Conservation (phyloP, 2,329 filamentous ascomycete genomes). For the Calonectria henricotiae region DNA sequence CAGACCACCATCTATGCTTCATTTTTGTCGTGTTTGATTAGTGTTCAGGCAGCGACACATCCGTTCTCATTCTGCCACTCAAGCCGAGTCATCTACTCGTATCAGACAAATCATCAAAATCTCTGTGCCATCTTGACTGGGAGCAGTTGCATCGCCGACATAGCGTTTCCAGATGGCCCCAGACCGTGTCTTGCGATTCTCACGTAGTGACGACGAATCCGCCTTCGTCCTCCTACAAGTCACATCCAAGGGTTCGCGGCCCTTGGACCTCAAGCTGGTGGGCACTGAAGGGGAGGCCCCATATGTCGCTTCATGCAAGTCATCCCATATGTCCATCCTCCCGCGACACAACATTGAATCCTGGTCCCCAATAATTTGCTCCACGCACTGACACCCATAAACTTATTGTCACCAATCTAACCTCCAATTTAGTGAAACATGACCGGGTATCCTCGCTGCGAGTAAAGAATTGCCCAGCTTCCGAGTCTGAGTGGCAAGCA, state of each 20-base stretch:
- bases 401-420: constrained; percentile 46
- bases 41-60: constrained; percentile 36
- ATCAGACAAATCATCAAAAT: constrained; percentile 31
- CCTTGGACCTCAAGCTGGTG: constrained; percentile 77
- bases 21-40: constrained; percentile 23
- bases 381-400: constrained; percentile 39
- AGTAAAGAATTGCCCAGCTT: constrained; percentile 69
- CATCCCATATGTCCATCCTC: constrained; percentile 43
- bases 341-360: constrained; percentile 39
- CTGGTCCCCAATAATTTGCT: constrained; percentile 42
- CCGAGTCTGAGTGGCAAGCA: constrained; percentile 77
- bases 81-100: constrained; percentile 39
- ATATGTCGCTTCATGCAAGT: constrained; percentile 73
- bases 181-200: constrained; percentile 70
- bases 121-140: constrained; percentile 24
- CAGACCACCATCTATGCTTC: constrained; percentile 17
- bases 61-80: constrained; percentile 39
- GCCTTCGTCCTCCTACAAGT: constrained; percentile 76
- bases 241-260: constrained; percentile 65
- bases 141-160: constrained; percentile 30
- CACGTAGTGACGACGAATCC: constrained; percentile 69
- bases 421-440: constrained; percentile 68
- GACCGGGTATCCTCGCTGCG: constrained; percentile 69
- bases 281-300: constrained; percentile 78
- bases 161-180: constrained; percentile 48